These are phyloP conservation scores for Coemansia sp. DNA, from an alignment of 192 early-diverging fungal genomes.

Conservation along the genomic window DNA sequence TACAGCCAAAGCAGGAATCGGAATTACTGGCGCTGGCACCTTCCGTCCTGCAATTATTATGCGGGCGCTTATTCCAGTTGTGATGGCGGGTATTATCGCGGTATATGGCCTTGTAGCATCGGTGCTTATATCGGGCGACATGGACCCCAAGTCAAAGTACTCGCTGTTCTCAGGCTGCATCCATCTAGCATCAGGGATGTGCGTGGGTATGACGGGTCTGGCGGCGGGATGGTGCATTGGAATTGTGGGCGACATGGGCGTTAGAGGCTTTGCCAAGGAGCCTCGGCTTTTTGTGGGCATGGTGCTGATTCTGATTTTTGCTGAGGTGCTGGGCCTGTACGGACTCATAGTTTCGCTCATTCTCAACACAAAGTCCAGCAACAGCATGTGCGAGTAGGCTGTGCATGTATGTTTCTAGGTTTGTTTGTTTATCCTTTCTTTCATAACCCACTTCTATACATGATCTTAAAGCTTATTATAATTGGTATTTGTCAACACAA, in stretches of 20 bases:
- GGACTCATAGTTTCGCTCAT: slow-evolving; percentile 97
- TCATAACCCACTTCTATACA: neutral
- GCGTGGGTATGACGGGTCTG: slow-evolving; percentile 86
- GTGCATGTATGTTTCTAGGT: neutral
- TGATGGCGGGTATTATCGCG: slow-evolving; percentile 99
- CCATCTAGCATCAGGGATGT: slow-evolving; percentile 89
- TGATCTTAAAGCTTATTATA: neutral
- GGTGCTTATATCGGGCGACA: slow-evolving; percentile 80
- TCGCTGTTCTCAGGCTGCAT: slow-evolving; percentile 72
- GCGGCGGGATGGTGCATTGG: slow-evolving; percentile 97
- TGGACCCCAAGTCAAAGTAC: slow-evolving; percentile 42
- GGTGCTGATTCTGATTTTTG: slow-evolving; percentile 98
- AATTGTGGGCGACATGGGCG: slow-evolving; percentile 94
- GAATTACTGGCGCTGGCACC: slow-evolving; percentile 91
- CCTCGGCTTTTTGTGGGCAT: slow-evolving; percentile 87
- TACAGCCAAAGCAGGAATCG: slow-evolving; percentile 95
- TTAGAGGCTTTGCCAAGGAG: slow-evolving; percentile 86
- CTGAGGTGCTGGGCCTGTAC: slow-evolving; percentile 97
- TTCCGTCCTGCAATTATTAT: slow-evolving; percentile 90
- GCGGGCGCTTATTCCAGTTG: slow-evolving; percentile 90
- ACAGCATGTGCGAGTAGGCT: slow-evolving; percentile 39
- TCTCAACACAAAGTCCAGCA: slow-evolving; percentile 87
- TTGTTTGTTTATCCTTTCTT: neutral
- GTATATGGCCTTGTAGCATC: slow-evolving; percentile 97
- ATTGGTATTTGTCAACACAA: neutral